phyloP scores from a whole-genome alignment of 1,139 yeast genomes.

The Geotrichum bryndzae region DNA sequence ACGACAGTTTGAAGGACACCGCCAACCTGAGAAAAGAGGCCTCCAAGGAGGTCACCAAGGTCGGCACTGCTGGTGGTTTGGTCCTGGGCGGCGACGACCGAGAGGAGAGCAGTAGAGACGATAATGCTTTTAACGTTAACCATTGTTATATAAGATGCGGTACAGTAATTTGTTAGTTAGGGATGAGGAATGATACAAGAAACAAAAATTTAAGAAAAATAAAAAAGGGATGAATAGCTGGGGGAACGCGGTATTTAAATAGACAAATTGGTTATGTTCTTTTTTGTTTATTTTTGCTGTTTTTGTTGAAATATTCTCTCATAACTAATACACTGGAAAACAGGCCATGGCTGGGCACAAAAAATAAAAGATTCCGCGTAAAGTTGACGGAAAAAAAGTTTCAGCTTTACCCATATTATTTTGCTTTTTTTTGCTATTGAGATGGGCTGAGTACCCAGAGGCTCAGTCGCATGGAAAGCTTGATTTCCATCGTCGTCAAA shows the following conservation, averaged over 20 bases:
- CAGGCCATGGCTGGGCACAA: no score
- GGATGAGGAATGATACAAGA: not conserved
- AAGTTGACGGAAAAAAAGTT: no score
- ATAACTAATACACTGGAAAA: not conserved
- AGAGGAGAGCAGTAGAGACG: not conserved
- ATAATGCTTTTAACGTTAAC: conserved; percentile 5
- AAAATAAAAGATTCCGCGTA: no score
- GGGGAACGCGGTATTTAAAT: not conserved
- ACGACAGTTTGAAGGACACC: conserved; percentile 2
- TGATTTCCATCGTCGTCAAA: no score
- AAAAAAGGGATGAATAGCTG: not conserved
- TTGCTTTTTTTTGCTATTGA: no score
- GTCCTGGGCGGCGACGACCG: conserved; percentile 1
- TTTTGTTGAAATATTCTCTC: not conserved
- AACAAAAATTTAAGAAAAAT: not conserved
- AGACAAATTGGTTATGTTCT: not conserved
- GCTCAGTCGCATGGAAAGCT: no score
- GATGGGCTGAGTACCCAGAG: no score
- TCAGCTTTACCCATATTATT: no score
- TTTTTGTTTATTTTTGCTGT: no score
- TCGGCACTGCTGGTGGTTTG: not conserved
- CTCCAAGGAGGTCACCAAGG: not conserved
- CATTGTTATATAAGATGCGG: not conserved
- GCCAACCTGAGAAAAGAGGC: conserved; percentile 5
- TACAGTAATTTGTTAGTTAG: not conserved